phyloP scores from a whole-genome alignment of 441 rosid species.

The Adansonia madagascariensis region DNA sequence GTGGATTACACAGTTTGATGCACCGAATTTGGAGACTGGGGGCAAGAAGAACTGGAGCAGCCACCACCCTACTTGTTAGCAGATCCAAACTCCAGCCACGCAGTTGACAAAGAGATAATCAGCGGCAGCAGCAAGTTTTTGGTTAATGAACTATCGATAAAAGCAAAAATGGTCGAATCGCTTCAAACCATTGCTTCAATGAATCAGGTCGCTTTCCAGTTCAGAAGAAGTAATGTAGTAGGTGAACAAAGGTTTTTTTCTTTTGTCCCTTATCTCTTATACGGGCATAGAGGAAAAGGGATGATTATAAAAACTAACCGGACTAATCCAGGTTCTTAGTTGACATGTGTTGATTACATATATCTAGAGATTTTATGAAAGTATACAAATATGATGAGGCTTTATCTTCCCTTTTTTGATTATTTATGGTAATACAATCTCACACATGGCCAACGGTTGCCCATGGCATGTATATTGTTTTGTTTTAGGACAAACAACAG shows the following conservation, averaged over 20 bases:
- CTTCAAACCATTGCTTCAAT: constrained; percentile 17
- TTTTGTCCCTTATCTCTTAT: too few species aligned
- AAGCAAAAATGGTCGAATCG: constrained; percentile 25
- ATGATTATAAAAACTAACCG: too few species aligned
- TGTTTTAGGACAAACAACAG: too few species aligned
- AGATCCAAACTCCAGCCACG: background rate
- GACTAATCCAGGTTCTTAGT: too few species aligned
- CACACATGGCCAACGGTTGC: background rate
- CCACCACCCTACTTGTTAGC: constrained; percentile 40
- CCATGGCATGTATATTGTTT: too few species aligned
- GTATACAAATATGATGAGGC: background rate
- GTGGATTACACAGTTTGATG: constrained; percentile 38
- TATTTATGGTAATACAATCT: background rate
- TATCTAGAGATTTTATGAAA: background rate
- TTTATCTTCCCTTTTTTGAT: background rate
- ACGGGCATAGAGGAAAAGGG: too few species aligned
- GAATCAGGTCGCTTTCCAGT: background rate
- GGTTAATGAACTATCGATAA: constrained; percentile 10
- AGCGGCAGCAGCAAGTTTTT: background rate
- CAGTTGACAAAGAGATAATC: constrained; percentile 6
- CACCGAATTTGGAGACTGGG: constrained; percentile 37
- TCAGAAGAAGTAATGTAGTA: background rate
- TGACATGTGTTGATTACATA: too few species aligned
- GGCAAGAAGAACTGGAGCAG: constrained; percentile 30
- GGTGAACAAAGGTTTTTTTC: background rate